Percentiles rank a stretch among this genome's conserved stretches.
phyloP scores from a whole-genome alignment of 2,329 filamentous ascomycete species.

The Chaetomiaceae sp. region DNA sequence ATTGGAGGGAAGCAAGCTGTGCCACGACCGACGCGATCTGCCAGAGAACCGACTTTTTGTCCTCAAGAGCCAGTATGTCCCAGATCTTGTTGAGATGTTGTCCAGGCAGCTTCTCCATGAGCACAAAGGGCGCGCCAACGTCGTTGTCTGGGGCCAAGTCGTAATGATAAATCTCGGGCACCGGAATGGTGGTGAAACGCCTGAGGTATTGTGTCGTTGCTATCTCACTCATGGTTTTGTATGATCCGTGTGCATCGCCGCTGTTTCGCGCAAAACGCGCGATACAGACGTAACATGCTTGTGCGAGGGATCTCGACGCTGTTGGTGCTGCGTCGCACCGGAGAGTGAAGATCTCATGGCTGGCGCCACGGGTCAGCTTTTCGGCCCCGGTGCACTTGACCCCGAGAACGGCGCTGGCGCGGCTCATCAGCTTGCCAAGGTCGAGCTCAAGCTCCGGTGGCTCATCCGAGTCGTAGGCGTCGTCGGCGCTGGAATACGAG shows the following conservation, averaged over 20 bases:
- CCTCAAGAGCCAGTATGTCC: neutral
- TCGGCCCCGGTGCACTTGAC: neutral
- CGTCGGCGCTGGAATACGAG: slow-evolving; percentile 1
- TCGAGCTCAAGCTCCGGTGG: slow-evolving; percentile 5
- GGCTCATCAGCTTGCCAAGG: neutral
- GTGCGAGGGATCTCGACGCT: neutral
- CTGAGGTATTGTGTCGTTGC: slow-evolving; percentile 3
- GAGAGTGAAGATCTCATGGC: slow-evolving; percentile 7
- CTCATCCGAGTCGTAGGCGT: slow-evolving; percentile 6
- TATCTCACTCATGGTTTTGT: slow-evolving; percentile 2
- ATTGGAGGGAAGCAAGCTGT: slow-evolving; percentile 4
- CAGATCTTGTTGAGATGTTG: slow-evolving; percentile 2
- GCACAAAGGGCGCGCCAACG: neutral
- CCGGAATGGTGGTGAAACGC: neutral
- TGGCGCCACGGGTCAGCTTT: neutral
- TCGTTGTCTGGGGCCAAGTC: neutral
- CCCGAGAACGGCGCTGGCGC: neutral
- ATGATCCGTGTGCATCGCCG: no score
- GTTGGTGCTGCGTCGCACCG: neutral
- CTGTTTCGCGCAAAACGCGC: neutral
- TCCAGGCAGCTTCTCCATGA: slow-evolving; percentile 7
- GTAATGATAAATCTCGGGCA: slow-evolving; percentile 9
- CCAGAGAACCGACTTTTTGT: slow-evolving; percentile 3
- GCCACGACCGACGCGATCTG: slow-evolving; percentile 6
- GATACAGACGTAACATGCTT: slow-evolving; percentile 1